Conservation (phyloP, 352 stramenopile genomes). For the Salisapilia sapeloensis region DNA sequence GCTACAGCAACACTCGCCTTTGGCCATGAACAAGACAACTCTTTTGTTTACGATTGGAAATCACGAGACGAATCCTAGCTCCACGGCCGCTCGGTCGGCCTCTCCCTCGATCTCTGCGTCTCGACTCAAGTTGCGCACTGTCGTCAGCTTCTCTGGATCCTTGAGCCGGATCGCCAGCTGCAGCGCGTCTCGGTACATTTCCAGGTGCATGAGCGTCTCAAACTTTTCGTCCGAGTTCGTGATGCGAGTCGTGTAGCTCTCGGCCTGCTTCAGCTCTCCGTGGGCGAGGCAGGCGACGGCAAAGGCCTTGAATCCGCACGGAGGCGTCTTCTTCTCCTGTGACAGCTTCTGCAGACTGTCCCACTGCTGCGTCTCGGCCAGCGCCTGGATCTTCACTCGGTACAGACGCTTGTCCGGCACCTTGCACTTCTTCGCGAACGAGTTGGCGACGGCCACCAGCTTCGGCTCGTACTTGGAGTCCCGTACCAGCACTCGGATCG, state of each 20-base stretch:
- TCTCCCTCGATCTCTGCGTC: constrained; percentile 58
- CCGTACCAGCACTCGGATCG: constrained; percentile 60
- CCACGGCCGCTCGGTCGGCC: constrained; percentile 62
- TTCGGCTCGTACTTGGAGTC: constrained; percentile 75
- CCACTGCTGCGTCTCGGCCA: constrained; percentile 76
- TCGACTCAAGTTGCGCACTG: constrained; percentile 59
- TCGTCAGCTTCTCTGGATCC: constrained; percentile 76
- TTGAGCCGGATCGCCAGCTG: constrained; percentile 75
- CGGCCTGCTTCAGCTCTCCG: constrained; percentile 66
- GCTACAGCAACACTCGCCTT: no score
- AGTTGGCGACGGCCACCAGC: constrained; percentile 35
- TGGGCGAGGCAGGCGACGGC: constrained; percentile 58
- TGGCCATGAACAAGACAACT: no score
- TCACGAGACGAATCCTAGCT: constrained; percentile 70
- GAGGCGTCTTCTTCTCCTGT: constrained; percentile 70
- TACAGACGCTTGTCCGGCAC: constrained; percentile 85
- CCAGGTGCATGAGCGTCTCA: constrained; percentile 70
- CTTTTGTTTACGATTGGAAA: no score
- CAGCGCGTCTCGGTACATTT: constrained; percentile 69
- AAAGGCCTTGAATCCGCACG: constrained; percentile 75
- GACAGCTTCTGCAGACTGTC: constrained; percentile 78
- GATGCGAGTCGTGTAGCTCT: constrained; percentile 66
- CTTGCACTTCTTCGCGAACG: constrained; percentile 80
- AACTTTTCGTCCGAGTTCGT: constrained; percentile 76
- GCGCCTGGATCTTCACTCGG: constrained; percentile 80